Evolutionary conservation across 1,284 basidiomycete species (phyloP), one percentile per base, ranked within the genome.

Genomic region (Ustilago esculenta): DNA sequence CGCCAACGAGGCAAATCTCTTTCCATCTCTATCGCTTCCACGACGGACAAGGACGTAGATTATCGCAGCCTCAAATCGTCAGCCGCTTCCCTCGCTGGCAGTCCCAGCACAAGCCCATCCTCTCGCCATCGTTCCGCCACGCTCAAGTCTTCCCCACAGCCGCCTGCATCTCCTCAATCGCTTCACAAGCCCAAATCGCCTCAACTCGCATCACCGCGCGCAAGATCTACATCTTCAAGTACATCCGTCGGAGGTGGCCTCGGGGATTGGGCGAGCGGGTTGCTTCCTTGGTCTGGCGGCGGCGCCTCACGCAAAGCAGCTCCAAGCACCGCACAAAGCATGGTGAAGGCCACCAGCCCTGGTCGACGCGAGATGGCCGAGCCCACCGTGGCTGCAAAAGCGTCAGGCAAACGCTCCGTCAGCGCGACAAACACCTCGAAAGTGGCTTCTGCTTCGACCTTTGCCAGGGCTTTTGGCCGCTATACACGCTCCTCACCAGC

Each of bases 401-500:
- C 40, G 1, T 34, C 48, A 11, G 57, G 35, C n/a, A 67, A 60
- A 37, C 55, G 61, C 25, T 43, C 61, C 2, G 55, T 54, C 36
- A 65, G 61, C 45, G 61, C 42, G 10, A 53, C 55, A 41, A 58
- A 54, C 27, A 17, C 32, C 0, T 42, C 55, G 17, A 67, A 66
- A 27, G 58, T 36, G 2, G 55, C 57, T 17, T 58, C 72, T 1
- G 58, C 72, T 4, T 64, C 73, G 12, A 75, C 77, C 9, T 73
- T 77, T 29, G 64, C 58, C 2, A 33, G 71, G 8, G 59, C 78
- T 9, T 72, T 70, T 37, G 72, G 69, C 29, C 86, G 67, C 14
- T 68, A 68, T 32, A 68, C 58, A 4, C 61, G 54, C 17, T 37
- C 68, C 3, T 69, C 66, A 18, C 61, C 68, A 3, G 43, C 61